Evolutionary conservation across 2,329 filamentous ascomycete genomes (phyloP), one percentile per base, ranked within the genome.

Genomic region (Fusarium aywerte): DNA sequence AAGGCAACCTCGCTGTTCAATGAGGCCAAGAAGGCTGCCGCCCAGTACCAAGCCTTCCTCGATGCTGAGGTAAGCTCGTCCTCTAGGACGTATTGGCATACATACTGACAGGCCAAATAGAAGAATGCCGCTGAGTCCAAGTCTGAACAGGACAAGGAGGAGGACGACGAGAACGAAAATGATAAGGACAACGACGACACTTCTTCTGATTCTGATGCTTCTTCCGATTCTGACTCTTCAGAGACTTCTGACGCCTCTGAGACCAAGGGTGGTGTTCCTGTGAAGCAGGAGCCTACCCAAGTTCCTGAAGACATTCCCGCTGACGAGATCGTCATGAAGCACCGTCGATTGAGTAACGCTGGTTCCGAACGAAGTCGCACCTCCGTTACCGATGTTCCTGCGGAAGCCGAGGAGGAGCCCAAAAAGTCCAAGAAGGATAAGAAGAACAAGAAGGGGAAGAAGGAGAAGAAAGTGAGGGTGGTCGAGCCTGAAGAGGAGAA

Each of bases 1-100:
- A 72, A 70, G 55, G 71, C 74, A 11, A 61, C 80, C 25, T 79
- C 79, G 69, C 61, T 85, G 32, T 68, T 81, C 67, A 72, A 69
- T 1, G 77, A 83, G 57, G 78, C 82, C 0, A 77, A 80, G 62
- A 77, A 76, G 57, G 68, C 70, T 23, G 69, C 71, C 27, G 68
- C 68, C 11, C 65, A 75, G 39, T 76, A 77, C 35, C 69, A 75
- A 51, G 54, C 70, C 38, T 36, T 68, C n/a, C 61, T 67, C 21
- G 69, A 74, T 25, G 69, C 60, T 5, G 64, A 74, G 51, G 71
- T 73, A 32, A 57, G 67, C 57, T 29, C 21, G 56, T 15, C 47
- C 58, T 12, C 54, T 20, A 12, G 16, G 13, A 12, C 31, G 16
- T 18, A 27, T 44, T 43, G 42, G n/a, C 23, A 12, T 49, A 27